Evolutionary conservation across 805 yeast genomes (phyloP).

Genomic region (Starmerella apis): DNA sequence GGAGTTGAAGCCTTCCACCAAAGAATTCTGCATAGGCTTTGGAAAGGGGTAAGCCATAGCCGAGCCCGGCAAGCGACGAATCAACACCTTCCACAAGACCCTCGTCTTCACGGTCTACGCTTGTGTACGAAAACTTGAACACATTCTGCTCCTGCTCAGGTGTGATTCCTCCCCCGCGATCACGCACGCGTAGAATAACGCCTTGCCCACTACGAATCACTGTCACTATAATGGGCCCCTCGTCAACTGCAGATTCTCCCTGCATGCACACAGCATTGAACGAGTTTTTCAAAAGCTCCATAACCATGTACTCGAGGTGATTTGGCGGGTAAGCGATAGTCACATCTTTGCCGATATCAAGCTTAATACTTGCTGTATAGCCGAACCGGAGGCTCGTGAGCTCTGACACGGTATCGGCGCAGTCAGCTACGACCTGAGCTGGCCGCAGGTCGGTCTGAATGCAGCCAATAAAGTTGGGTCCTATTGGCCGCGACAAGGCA

Average conservation of each 20-base stretch:
- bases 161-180: conserved; percentile 80
- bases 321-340: conserved; percentile 74
- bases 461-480: conserved; percentile 47
- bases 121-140: conserved; percentile 79
- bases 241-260: conserved; percentile 41
- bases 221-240: conserved; percentile 40
- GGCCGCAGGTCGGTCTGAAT: conserved; percentile 60
- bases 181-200: conserved; percentile 70
- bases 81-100: conserved; percentile 65
- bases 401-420: conserved; percentile 69
- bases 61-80: conserved; percentile 79
- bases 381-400: conserved; percentile 78
- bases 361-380: conserved; percentile 48
- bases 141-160: conserved; percentile 54
- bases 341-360: conserved; percentile 49
- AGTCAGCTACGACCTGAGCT: conserved; percentile 49
- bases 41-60: conserved; percentile 85
- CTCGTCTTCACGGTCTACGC: conserved; percentile 45
- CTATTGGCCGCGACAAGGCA: conserved; percentile 42
- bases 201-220: conserved; percentile 39
- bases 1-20: conserved; percentile 58
- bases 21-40: conserved; percentile 63
- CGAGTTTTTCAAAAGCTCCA: conserved; percentile 79
- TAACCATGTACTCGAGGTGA: conserved; percentile 77
- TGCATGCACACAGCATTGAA: conserved; percentile 65